Conservation (phyloP, 2,329 filamentous ascomycete species). For the Talaromyces funiculosus region DNA sequence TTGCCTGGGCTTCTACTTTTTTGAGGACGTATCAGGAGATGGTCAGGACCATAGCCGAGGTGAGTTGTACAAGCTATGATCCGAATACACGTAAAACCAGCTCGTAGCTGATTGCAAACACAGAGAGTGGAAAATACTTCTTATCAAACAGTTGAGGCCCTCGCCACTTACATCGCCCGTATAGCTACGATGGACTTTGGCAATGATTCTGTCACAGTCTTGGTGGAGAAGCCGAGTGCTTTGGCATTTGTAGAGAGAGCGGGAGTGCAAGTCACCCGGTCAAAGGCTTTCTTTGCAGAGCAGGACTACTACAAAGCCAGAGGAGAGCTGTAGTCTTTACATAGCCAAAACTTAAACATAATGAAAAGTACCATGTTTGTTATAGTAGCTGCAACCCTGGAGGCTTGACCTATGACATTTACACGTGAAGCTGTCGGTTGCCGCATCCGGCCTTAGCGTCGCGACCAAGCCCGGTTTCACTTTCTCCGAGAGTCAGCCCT, state of each 20-base stretch:
- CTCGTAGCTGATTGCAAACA: conserved; percentile 10
- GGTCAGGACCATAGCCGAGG: conserved; percentile 36
- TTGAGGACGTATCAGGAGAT: conserved; percentile 36
- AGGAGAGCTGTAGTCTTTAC: neutral
- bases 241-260: conserved; percentile 45
- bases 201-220: conserved; percentile 43
- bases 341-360: neutral
- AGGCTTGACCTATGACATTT: conserved; percentile 9
- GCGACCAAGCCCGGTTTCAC: neutral
- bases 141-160: conserved; percentile 48
- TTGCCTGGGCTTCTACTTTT: conserved; percentile 28
- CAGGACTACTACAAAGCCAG: conserved; percentile 13
- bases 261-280: conserved; percentile 46
- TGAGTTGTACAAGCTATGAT: conserved; percentile 18
- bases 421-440: conserved; percentile 6
- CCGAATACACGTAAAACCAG: neutral
- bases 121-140: conserved; percentile 43
- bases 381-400: neutral
- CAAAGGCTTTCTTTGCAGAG: conserved; percentile 39
- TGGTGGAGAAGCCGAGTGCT: conserved; percentile 47
- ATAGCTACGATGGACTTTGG: conserved; percentile 42
- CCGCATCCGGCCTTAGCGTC: conserved; percentile 9
- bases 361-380: neutral
- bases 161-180: conserved; percentile 45
- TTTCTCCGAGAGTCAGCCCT: neutral